Evolutionary conservation across 2,329 filamentous ascomycete species (phyloP), one percentile per base, ranked within the genome.

Genomic region (Dissoconium aciculare): DNA sequence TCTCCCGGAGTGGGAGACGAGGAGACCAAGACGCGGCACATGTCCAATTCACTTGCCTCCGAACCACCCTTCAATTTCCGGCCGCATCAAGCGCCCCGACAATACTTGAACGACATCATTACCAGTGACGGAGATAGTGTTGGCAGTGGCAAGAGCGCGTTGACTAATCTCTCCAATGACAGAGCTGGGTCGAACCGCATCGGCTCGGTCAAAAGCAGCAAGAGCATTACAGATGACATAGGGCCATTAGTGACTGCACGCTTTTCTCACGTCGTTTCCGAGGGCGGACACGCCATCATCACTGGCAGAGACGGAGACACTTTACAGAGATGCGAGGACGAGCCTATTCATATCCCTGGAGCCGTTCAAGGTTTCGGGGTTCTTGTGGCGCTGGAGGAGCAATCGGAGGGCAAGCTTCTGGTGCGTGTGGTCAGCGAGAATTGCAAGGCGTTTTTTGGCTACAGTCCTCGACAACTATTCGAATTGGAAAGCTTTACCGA

Each of bases 301-400:
- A 89, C 81, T 1, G 83, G 83, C 4, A 67, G 78, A 33, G 74
- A 82, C 31, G 76, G 73, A 2, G 67, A 72, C 2, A 70, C 66
- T 1, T 58, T 89, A 26, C 79, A 91, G 49, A 69, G 73, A 31
- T 93, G 84, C 48, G 84, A 93, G 53, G 84, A 93, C 46, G 84
- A 93, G 46, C 83, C 84, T 0, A 92, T 93, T 15, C 82, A 87
- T 41, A 77, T 83, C 1, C 84, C 84, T 1, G 83, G 83, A 17
- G 79, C 80, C 1, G 59, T 85, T 1, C 84, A 93, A 51, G 66
- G 70, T 1, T 93, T 92, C 43, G 84, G 84, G 1, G 63, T 80
- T 3, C 59, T 93, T 14, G 46, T 93, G 17, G 82, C 76, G 0
- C 54, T 93, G 12, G 69, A 74, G 32, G 78, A 85, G 50, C 73